These are phyloP conservation scores for Aspergillus saccharolyticus DNA, from an alignment of 495 filamentous ascomycete species.

Conservation along the genomic window DNA sequence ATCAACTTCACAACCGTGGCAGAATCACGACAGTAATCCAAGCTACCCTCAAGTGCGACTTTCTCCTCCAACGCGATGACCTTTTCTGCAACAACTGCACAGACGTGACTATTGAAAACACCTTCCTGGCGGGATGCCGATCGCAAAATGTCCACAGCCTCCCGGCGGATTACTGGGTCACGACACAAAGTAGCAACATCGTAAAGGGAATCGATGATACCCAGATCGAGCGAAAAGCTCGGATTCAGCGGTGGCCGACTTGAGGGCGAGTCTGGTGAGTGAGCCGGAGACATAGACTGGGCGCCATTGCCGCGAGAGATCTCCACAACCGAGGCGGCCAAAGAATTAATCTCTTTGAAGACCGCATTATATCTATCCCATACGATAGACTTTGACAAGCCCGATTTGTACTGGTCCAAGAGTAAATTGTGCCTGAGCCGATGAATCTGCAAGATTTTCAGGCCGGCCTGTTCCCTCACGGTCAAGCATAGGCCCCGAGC, in stretches of 20 bases:
- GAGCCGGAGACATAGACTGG: not conserved
- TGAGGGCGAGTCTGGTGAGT: not conserved
- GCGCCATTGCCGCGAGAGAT: not conserved
- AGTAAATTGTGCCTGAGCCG: slow-evolving; percentile 8
- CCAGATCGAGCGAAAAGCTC: slow-evolving; percentile 29
- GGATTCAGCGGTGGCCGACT: not conserved
- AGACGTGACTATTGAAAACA: slow-evolving; percentile 57
- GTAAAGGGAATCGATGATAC: slow-evolving; percentile 52
- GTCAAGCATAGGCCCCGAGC: slow-evolving; percentile 10
- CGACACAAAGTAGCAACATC: slow-evolving; percentile 56
- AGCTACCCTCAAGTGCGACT: not conserved
- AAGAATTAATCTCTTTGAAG: slow-evolving; percentile 23
- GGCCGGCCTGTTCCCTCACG: slow-evolving; percentile 13
- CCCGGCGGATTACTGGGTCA: slow-evolving; percentile 47
- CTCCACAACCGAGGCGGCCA: slow-evolving; percentile 19
- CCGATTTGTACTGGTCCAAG: slow-evolving; percentile 4
- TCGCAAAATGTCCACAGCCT: slow-evolving; percentile 51
- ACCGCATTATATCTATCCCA: slow-evolving; percentile 20
- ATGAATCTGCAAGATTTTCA: slow-evolving; percentile 17
- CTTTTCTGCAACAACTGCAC: slow-evolving; percentile 49
- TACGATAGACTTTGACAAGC: not conserved
- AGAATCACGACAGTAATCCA: not conserved
- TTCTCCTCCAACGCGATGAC: slow-evolving; percentile 53
- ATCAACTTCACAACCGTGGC: not conserved
- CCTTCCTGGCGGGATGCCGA: slow-evolving; percentile 54